A percentile compares a stretch with the other conserved stretches of the same genome.
These are phyloP conservation scores for Senecio squalidus DNA, from an alignment of 140 eudicot species.

Conservation along the genomic window DNA sequence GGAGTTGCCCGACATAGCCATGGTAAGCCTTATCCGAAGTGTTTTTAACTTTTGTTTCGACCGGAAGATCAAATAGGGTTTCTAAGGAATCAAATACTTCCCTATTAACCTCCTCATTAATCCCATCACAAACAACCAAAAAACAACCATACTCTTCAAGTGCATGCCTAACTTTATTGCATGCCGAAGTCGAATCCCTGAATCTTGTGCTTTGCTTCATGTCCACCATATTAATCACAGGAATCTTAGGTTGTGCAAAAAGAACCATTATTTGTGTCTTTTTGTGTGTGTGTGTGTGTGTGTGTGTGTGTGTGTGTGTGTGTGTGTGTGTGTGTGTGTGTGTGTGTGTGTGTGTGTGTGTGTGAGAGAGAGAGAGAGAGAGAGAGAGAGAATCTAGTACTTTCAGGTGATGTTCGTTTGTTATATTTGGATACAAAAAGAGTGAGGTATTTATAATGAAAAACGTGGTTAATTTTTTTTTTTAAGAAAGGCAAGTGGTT, in stretches of 20 bases:
- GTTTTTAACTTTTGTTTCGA: conserved; percentile 30
- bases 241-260: conserved; percentile 23
- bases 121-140: conserved; percentile 26
- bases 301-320: background rate
- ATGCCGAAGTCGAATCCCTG: conserved; percentile 8
- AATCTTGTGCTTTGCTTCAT: conserved; percentile 16
- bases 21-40: conserved; percentile 29
- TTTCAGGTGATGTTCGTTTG: too few relatives aligned
- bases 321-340: background rate
- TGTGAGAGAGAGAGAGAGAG: conserved; percentile 18
- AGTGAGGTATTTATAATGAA: too few relatives aligned
- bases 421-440: too few relatives aligned
- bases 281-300: background rate
- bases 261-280: conserved; percentile 26
- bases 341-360: background rate
- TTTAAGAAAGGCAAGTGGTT: too few relatives aligned
- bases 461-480: too few relatives aligned
- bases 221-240: conserved; percentile 26
- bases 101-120: conserved; percentile 4
- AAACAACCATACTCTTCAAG: conserved; percentile 42
- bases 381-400: too few relatives aligned
- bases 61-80: conserved; percentile 37
- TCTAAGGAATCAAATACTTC: conserved; percentile 17
- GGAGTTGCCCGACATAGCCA: conserved; percentile 36
- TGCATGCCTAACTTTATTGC: conserved; percentile 36